Base-by-base conservation (phyloP, 2,329 filamentous ascomycete genomes). In the Chlorencoelia australis region DNA sequence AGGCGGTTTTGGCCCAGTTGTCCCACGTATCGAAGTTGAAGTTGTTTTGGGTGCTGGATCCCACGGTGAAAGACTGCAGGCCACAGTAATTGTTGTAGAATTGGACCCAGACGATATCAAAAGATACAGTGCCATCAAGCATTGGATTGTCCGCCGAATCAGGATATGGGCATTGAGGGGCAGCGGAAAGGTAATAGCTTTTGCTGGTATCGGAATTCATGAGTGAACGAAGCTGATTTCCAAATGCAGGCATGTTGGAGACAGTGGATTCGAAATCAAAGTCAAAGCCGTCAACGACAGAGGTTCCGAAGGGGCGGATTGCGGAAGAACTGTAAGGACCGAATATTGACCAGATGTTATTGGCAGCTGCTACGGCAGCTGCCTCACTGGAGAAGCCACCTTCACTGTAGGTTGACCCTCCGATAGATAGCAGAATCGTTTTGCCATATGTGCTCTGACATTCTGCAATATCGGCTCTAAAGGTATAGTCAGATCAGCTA, bases 231-330 rank as follows among this genome's bases (percentile, higher is more conserved):
- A 84, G 66, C 36, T 68, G 62, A 24, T 65, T 61, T 2, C 69
- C 77, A 47, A 85, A 82, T 1, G 71, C 59, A 0, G 63, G 65
- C 60, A 80, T 74, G 59, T 82, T 77, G 31, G 58, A 57, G 10
- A 71, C 68, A 3, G 59, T 57, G 4, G 35, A 64, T 59, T 86
- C 81, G 43, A 86, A 77, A 55, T 87, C 82, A 45, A 86, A 75
- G 58, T 87, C 82, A 55, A 87, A 85, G 4, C 82, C 82, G 54
- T 87, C 79, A 27, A 87, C 61, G 4, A 73, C 64, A 7, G 75
- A 72, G 9, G 61, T 58, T 36, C 77, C 77, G 53, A 86, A 86
- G 1, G 82, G 82, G 7, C 82, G 73, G 38, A 72, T 65, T 6
- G 62, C 62, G 2, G 56, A 58, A 26, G 58, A 64, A 19, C 58